Conservation (phyloP, 495 filamentous ascomycete genomes). For the Talaromyces wortmannii region DNA sequence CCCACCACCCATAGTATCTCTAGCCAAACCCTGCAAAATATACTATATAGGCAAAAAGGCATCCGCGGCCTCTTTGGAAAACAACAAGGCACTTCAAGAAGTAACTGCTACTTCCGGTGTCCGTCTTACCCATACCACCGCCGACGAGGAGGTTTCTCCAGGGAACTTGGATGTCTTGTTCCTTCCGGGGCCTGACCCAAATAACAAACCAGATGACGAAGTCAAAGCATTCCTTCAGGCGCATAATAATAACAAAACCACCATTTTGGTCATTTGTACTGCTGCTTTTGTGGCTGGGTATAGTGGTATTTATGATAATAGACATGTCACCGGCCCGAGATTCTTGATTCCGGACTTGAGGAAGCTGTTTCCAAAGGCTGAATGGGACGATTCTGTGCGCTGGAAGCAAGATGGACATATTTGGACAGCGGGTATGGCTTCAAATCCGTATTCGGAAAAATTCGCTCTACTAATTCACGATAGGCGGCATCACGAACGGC, state of each 20-base stretch:
- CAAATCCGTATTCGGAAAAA: no score
- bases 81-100: conserved; percentile 6
- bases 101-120: conserved; percentile 28
- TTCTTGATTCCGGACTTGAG: conserved; percentile 36
- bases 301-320: conserved; percentile 43
- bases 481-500: conserved; percentile 57
- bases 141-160: conserved; percentile 29
- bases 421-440: conserved; percentile 49
- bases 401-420: conserved; percentile 52
- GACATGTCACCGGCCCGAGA: conserved; percentile 42
- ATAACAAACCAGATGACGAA: conserved; percentile 16
- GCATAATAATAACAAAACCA: conserved; percentile 27
- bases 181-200: conserved; percentile 46
- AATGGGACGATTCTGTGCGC: conserved; percentile 37
- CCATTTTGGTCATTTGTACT: conserved; percentile 50
- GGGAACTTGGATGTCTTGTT: conserved; percentile 47
- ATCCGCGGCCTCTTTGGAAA: conserved; percentile 7
- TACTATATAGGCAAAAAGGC: conserved; percentile 30
- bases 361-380: conserved; percentile 34
- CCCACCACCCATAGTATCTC: conserved; percentile 24
- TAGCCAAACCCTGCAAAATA: conserved; percentile 35
- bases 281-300: conserved; percentile 41
- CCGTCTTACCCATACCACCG: conserved; percentile 30
- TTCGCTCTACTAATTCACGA: neutral
- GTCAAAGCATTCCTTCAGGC: conserved; percentile 37